phyloP scores from a whole-genome alignment of 1,284 basidiomycete species.

The Cutaneotrichosporon spelunceum region DNA sequence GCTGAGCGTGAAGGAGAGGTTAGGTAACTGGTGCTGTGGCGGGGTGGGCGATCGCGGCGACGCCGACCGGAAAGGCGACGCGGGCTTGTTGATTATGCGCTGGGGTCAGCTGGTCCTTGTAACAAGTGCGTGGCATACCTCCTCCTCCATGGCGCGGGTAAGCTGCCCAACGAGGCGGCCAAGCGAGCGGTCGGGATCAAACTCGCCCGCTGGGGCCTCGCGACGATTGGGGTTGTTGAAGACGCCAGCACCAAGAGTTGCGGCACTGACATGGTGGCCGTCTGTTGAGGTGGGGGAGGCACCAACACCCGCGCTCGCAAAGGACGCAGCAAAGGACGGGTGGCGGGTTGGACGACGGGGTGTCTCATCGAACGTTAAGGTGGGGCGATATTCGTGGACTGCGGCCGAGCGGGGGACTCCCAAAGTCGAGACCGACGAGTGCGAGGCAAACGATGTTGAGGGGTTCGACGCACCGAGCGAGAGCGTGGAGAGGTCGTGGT shows the following conservation, averaged over 20 bases:
- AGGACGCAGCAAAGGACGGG: conserved; percentile 7
- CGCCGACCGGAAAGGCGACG: conserved; percentile 12
- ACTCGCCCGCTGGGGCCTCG: conserved; percentile 67
- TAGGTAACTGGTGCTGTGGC: conserved; percentile 45
- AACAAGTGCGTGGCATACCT: conserved; percentile 25
- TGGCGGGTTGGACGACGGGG: conserved; percentile 13
- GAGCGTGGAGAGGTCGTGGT: conserved; percentile 45
- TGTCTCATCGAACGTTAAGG: conserved; percentile 11
- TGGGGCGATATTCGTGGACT: conserved; percentile 11
- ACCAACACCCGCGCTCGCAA: conserved; percentile 25
- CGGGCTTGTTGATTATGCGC: conserved; percentile 20
- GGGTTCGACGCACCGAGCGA: conserved; percentile 30
- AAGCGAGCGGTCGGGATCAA: conserved; percentile 77
- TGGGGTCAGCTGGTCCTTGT: conserved; percentile 18
- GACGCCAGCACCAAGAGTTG: conserved; percentile 79
- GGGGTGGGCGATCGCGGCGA: conserved; percentile 23
- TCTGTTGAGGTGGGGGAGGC: conserved; percentile 65
- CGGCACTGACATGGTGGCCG: conserved; percentile 77
- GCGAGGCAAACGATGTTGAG: conserved; percentile 19
- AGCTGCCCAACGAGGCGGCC: conserved; percentile 56
- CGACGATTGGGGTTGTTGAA: conserved; percentile 47
- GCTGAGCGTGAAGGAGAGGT: conserved; percentile 49
- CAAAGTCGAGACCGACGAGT: conserved; percentile 25
- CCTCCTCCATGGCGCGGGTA: conserved; percentile 41
- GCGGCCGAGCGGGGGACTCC: conserved; percentile 24